These are phyloP conservation scores for Monocercomonoides exilis DNA, from an alignment of 78 protist species.

Conservation along the genomic window DNA sequence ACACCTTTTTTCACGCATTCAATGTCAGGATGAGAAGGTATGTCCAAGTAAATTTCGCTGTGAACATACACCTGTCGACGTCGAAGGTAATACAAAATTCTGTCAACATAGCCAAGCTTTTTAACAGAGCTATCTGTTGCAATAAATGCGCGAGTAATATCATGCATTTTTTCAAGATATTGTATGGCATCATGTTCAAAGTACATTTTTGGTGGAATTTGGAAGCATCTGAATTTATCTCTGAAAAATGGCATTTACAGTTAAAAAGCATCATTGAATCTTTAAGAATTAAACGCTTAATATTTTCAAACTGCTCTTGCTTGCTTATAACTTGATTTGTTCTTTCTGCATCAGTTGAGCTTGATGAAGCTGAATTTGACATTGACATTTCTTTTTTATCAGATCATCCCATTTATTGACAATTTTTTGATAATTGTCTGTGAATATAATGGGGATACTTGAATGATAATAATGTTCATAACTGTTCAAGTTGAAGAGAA, in stretches of 20 bases:
- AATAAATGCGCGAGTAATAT: constrained; percentile 7
- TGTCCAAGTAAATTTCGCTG: constrained; percentile 3
- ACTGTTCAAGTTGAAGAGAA: too few species aligned
- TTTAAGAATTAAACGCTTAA: constrained; percentile 11
- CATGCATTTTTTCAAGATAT: background rate
- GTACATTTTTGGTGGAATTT: constrained; percentile 2
- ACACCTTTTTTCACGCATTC: background rate
- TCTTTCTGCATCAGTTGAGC: too few species aligned
- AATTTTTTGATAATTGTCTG: too few species aligned
- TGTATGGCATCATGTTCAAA: background rate
- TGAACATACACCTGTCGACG: background rate
- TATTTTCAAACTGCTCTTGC: too few species aligned
- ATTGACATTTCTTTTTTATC: too few species aligned
- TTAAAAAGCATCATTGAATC: constrained; percentile 9
- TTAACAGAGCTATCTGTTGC: constrained; percentile 2
- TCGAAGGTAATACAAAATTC: constrained; percentile 19
- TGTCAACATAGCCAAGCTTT: background rate
- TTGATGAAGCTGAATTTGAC: too few species aligned
- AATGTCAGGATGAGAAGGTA: constrained; percentile 14
- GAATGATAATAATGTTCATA: too few species aligned
- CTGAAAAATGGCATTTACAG: constrained; percentile 20
- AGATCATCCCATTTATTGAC: too few species aligned
- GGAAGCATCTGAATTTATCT: constrained; percentile 36
- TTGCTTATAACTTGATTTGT: too few species aligned
- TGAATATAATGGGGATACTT: too few species aligned